Evolutionary conservation across 768 basidiomycete genomes (phyloP).

Genomic region (Lentinula guzmanii): DNA sequence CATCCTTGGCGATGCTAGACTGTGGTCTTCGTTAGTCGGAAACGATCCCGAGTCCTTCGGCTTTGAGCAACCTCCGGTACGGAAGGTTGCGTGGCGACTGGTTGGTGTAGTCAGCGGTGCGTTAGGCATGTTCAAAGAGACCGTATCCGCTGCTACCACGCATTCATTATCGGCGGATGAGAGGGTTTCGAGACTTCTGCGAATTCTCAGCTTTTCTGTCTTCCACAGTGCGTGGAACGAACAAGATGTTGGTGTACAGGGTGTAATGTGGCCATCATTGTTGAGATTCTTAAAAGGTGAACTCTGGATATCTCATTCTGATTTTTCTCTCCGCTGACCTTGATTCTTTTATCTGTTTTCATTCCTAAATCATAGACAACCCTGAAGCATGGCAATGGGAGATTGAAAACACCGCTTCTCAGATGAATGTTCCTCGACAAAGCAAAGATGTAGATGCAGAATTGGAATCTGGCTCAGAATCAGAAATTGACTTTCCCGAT

Average conservation of each 20-base stretch:
- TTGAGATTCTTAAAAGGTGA: conserved; percentile 68
- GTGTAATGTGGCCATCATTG: conserved; percentile 63
- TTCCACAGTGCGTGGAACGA: conserved; percentile 70
- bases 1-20: conserved; percentile 41
- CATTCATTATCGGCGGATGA: conserved; percentile 14
- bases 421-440: background rate
- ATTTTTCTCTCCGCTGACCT: background rate
- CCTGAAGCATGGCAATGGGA: conserved; percentile 2
- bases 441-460: background rate
- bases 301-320: conserved; percentile 8
- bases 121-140: conserved; percentile 21
- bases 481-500: conserved; percentile 18
- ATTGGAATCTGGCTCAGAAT: background rate
- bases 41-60: conserved; percentile 47
- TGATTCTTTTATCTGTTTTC: background rate
- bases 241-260: conserved; percentile 61
- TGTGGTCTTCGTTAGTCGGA: conserved; percentile 56
- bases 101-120: conserved; percentile 30
- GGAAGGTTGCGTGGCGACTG: conserved; percentile 64
- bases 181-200: conserved; percentile 22
- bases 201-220: conserved; percentile 47
- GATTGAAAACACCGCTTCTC: background rate
- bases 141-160: background rate
- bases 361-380: background rate
- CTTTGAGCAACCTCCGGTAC: conserved; percentile 60